Evolutionary conservation across 345 rosid species (phyloP), one percentile per base, ranked within the genome.

Genomic region (Lagerstroemia speciosa): DNA sequence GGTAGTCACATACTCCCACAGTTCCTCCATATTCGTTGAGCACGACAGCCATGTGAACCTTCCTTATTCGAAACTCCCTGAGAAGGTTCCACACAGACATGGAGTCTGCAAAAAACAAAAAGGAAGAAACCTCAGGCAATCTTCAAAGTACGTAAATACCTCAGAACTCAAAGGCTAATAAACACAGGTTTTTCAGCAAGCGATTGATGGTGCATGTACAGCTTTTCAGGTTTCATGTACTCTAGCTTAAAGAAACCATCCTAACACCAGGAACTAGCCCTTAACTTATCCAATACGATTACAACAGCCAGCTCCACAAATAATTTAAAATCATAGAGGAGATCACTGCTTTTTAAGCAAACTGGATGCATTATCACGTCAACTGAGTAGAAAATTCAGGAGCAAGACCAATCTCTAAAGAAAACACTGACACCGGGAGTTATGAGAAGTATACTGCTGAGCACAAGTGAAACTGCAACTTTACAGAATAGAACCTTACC

Each of bases 81-180:
- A 94, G 97, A 82, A 94, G 99, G 83, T 94, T 91, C 98, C 99
- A 91, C 77, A 94, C 99, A 37, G 95, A 89, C 99, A 94, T 94
- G 68, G 99, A 91, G 87, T 94, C 99, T 89, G 92, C 81, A 83
- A 22, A n/a, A 12, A 58, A 30, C 11, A 9, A 58, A 53, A 53
- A 27, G 34, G 63, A 58, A 58, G 8, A 58, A 12, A 53, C 60
- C 24, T 3, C 3, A 53, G 9, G 6, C 30, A 69, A 74, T 41
- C 71, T 69, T 61, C 61, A 65, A 76, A 68, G 58, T 29, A 61
- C 9, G 29, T 0, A 58, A 16, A 55, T 1, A 8, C 19, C 55
- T 48, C 24, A 48, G 8, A 48, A 5, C 55, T 48, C 24, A 48
- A 48, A 4, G 55, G 55, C 20, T 16, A 48, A 48, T 20, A 48